These are phyloP conservation scores for Trypanosoma caninum DNA, from an alignment of 208 protist species.

Conservation along the genomic window DNA sequence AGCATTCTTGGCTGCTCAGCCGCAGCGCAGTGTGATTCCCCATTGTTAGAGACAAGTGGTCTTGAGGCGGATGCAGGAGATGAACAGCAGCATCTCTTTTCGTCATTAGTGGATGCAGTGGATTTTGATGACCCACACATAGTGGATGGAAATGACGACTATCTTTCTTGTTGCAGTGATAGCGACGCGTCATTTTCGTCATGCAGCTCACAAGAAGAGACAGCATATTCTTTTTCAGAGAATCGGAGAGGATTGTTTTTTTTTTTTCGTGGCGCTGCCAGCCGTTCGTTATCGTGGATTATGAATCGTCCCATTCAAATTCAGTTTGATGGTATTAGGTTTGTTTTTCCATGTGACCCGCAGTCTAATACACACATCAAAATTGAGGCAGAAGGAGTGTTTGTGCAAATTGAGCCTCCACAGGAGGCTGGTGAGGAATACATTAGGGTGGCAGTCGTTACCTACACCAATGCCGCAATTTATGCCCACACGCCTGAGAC, in stretches of 20 bases:
- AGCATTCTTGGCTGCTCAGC: conserved; percentile 61
- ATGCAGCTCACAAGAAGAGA: conserved; percentile 1
- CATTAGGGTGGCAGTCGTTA: conserved; percentile 39
- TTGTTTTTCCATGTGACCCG: conserved; percentile 44
- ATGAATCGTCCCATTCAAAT: conserved; percentile 61
- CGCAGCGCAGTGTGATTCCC: not conserved
- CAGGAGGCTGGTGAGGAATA: conserved; percentile 29
- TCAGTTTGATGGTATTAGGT: conserved; percentile 31
- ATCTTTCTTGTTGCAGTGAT: conserved; percentile 66
- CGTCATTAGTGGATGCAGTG: not conserved
- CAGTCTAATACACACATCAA: conserved; percentile 36
- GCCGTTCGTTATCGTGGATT: conserved; percentile 59
- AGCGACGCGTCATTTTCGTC: conserved; percentile 32
- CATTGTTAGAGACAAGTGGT: not conserved
- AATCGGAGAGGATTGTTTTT: conserved; percentile 34
- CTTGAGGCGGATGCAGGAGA: not conserved
- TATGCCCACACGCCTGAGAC: conserved; percentile 13
- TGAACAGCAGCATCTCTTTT: not conserved
- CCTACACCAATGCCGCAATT: conserved; percentile 23
- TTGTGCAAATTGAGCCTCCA: conserved; percentile 42
- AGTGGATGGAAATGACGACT: too few species aligned
- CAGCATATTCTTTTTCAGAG: not conserved
- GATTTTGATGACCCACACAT: too few species aligned
- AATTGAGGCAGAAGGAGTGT: conserved; percentile 33
- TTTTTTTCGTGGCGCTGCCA: conserved; percentile 36